These are phyloP conservation scores for Cenococcum geophilum DNA, from an alignment of 495 filamentous ascomycete species.

Conservation along the genomic window DNA sequence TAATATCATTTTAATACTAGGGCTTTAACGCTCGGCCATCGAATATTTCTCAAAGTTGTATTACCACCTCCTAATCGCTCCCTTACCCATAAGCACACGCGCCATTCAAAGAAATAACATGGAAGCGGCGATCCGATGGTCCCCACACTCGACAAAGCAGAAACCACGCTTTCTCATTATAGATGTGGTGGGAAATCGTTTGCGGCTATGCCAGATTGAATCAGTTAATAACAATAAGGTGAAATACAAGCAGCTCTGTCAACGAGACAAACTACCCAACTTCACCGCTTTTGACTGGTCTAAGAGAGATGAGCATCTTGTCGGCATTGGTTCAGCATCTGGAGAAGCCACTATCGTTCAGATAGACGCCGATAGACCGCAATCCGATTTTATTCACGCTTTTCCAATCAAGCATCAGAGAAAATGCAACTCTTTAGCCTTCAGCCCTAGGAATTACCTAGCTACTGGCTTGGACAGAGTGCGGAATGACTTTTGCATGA, in stretches of 20 bases:
- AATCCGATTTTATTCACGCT: slow-evolving; percentile 52
- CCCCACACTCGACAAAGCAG: slow-evolving; percentile 60
- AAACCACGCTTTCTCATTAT: slow-evolving; percentile 72
- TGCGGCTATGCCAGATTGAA: slow-evolving; percentile 71
- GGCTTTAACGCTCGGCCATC: neutral
- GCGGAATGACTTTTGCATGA: slow-evolving; percentile 85
- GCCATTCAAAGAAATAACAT: slow-evolving; percentile 37
- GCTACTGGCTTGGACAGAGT: slow-evolving; percentile 87
- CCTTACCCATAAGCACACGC: neutral
- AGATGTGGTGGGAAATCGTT: slow-evolving; percentile 71
- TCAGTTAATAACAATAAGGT: slow-evolving; percentile 51
- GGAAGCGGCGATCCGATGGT: slow-evolving; percentile 81
- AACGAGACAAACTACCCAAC: slow-evolving; percentile 72
- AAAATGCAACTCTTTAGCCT: slow-evolving; percentile 85
- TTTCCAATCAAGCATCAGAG: slow-evolving; percentile 81
- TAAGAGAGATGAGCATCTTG: slow-evolving; percentile 63
- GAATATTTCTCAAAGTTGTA: neutral
- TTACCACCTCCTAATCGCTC: neutral
- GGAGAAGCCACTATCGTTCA: slow-evolving; percentile 79
- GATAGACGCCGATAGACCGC: slow-evolving; percentile 55
- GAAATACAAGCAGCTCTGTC: slow-evolving; percentile 61
- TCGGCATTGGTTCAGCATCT: slow-evolving; percentile 77
- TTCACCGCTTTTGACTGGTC: slow-evolving; percentile 97
- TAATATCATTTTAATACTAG: neutral
- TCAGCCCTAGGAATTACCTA: slow-evolving; percentile 69